Base-by-base conservation (phyloP, 2,329 filamentous ascomycete species). In the Aureobasidium sp. region DNA sequence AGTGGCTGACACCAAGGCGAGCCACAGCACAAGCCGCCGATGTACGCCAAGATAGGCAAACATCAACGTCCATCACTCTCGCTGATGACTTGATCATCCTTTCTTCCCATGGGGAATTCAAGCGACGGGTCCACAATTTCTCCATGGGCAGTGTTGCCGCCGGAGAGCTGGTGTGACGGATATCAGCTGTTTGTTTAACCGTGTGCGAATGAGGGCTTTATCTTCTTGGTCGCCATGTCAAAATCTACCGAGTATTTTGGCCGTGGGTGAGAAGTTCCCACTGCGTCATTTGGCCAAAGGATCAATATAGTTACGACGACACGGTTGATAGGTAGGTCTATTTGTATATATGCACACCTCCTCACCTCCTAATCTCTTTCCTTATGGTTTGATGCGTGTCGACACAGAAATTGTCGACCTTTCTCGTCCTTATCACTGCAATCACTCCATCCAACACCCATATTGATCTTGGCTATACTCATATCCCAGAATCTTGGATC, bases 1-100 rank as follows among this genome's bases (percentile, higher is more conserved):
- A 52, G 50, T 39, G 50, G 51, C 51, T 27, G 51, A 39, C 23
- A 29, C n/a, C 51, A 55, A 55, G 50, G 51, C 36, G 34, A 53
- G 50, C 50, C 48, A 51, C 29, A 41, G 4, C 20, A 1, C 26
- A 32, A 32, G 50, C 50, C 50, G 50, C 26, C 36, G 10, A 55
- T 41, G 36, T 29, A 27, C 2, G 51, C 51, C 51, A 55, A 55
- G 51, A 39, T 55, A 41, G 51, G 51, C 1, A 41, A 55, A 9
- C 13, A 41, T 41, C 23, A 41, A 41, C 26, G 51, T 27, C 34
- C 7, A 55, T 55, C 51, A 41, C 36, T 12, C 5, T 10, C 3
- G 8, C 23, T 2, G 34, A 23, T 32, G 27, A 34, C 17, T 41
- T 32, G 29, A 41, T 53, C 36, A 41, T 55, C 36, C 32, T 23